A percentile compares a stretch with the other conserved stretches of the same genome.
Evolutionary conservation across 2,329 filamentous ascomycete genomes (phyloP).

Genomic region (Spiromastix sp.): DNA sequence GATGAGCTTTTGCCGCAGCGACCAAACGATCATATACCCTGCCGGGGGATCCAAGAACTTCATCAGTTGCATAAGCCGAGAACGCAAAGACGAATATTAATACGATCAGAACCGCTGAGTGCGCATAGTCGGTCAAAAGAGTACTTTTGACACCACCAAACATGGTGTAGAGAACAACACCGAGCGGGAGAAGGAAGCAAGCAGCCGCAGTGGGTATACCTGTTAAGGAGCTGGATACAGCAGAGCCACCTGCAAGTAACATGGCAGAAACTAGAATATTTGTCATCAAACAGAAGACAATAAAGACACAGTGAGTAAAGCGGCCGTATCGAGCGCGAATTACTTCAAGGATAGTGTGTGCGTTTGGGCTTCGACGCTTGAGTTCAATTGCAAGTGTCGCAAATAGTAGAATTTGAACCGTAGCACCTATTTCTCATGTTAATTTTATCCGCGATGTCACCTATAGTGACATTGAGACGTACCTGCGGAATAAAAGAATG

Average conservation of each 20-base stretch:
- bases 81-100: constrained; percentile 82
- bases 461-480: constrained; percentile 28
- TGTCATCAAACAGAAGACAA: constrained; percentile 71
- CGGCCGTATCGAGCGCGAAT: constrained; percentile 71
- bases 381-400: constrained; percentile 84
- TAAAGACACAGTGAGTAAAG: constrained; percentile 64
- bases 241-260: constrained; percentile 74
- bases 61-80: constrained; percentile 66
- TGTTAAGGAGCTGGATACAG: constrained; percentile 60
- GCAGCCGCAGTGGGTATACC: constrained; percentile 70
- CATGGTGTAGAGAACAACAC: constrained; percentile 70
- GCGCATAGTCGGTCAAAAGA: constrained; percentile 75
- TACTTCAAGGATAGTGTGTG: constrained; percentile 74
- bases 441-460: constrained; percentile 36
- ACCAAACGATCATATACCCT: constrained; percentile 70
- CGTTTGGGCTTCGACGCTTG: constrained; percentile 78
- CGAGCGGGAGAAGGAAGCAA: constrained; percentile 71
- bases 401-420: constrained; percentile 80
- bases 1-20: constrained; percentile 56
- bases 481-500: constrained; percentile 57
- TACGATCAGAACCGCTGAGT: constrained; percentile 63
- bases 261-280: constrained; percentile 83
- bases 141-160: constrained; percentile 74
- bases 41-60: constrained; percentile 60
- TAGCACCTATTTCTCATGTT: constrained; percentile 47